These are phyloP conservation scores for Globisporangium radiosum DNA, from an alignment of 352 stramenopile genomes.

Conservation along the genomic window DNA sequence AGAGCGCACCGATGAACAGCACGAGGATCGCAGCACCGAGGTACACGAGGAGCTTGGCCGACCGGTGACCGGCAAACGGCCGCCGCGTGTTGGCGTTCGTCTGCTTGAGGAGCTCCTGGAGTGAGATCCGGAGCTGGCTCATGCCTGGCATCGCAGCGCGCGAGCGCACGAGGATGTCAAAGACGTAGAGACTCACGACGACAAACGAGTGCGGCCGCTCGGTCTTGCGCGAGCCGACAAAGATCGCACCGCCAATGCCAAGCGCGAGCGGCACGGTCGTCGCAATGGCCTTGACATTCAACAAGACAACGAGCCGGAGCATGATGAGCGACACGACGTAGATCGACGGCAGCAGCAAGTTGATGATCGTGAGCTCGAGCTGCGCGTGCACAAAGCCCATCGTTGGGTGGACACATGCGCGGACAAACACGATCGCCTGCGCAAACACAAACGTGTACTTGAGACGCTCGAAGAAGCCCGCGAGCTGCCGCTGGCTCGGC, in stretches of 20 bases:
- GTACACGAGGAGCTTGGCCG: conserved; percentile 62
- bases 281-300: conserved; percentile 38
- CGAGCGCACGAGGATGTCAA: conserved; percentile 55
- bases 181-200: conserved; percentile 71
- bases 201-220: conserved; percentile 71
- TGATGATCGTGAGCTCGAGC: conserved; percentile 86
- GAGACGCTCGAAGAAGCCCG: conserved; percentile 65
- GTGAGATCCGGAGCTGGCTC: conserved; percentile 26
- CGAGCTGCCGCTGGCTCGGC: conserved; percentile 56
- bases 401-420: conserved; percentile 66
- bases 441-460: conserved; percentile 81
- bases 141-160: conserved; percentile 46
- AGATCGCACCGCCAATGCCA: conserved; percentile 38
- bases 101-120: conserved; percentile 64
- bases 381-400: conserved; percentile 87
- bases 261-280: conserved; percentile 54
- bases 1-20: conserved; percentile 60
- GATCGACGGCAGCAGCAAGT: conserved; percentile 78
- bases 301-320: conserved; percentile 58
- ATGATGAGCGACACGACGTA: conserved; percentile 82
- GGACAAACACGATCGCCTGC: conserved; percentile 73
- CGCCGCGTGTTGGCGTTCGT: conserved; percentile 35
- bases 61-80: conserved; percentile 40
- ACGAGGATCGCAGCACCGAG: conserved; percentile 55
- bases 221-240: conserved; percentile 66